These are phyloP conservation scores for Cercophora samala DNA, from an alignment of 495 filamentous ascomycete genomes.

Conservation along the genomic window DNA sequence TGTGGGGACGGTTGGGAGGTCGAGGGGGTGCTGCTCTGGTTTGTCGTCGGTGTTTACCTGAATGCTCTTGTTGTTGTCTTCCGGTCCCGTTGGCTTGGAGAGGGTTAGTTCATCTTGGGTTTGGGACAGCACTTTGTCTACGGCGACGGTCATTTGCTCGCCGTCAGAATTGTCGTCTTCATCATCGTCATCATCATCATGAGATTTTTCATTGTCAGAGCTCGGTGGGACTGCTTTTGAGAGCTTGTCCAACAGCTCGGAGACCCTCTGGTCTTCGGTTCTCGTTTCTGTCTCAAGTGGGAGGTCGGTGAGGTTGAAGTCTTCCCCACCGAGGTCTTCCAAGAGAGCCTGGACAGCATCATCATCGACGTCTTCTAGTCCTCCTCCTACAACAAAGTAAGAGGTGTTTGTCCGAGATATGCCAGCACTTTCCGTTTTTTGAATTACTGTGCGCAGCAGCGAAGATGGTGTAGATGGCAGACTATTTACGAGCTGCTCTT, in stretches of 20 bases:
- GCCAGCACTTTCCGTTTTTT: not conserved
- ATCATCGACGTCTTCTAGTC: not conserved
- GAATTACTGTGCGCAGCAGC: not conserved
- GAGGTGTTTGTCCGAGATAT: not conserved
- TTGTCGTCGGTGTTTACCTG: constrained; percentile 7
- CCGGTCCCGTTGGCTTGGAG: constrained; percentile 3
- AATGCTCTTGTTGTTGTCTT: not conserved
- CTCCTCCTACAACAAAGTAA: constrained; percentile 1
- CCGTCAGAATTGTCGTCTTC: constrained; percentile 41
- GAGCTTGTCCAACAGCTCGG: constrained; percentile 24
- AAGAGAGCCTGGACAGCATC: constrained; percentile 19
- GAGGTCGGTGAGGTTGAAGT: constrained; percentile 18
- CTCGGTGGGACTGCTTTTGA: not conserved
- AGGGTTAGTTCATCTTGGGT: constrained; percentile 37
- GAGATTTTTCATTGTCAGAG: not conserved
- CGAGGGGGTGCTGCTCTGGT: constrained; percentile 15
- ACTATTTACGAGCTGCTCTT: not conserved
- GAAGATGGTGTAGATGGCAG: not conserved
- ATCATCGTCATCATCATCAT: not conserved
- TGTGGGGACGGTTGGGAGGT: constrained; percentile 39
- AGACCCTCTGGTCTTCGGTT: constrained; percentile 31
- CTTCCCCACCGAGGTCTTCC: constrained; percentile 17
- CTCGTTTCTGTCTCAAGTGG: constrained; percentile 24
- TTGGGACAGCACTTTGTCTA: constrained; percentile 37
- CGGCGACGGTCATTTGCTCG: constrained; percentile 36